phyloP scores from a whole-genome alignment of 2,329 filamentous ascomycete genomes.

The Penicillium crustosum region DNA sequence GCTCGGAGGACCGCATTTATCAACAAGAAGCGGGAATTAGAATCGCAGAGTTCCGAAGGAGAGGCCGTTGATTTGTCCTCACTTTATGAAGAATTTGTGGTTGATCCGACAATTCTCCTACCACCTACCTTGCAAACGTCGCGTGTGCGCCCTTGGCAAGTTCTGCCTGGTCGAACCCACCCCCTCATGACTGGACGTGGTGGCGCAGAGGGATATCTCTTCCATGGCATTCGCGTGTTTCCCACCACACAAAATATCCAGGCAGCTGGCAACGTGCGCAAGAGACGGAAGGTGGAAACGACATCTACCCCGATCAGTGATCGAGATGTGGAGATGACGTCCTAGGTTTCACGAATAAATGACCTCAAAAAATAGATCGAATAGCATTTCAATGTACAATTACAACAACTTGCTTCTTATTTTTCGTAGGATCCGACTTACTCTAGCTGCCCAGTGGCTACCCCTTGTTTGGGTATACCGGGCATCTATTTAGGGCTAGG shows the following conservation, averaged over 20 bases:
- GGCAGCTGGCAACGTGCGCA: conserved; percentile 69
- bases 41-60: conserved; percentile 16
- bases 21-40: conserved; percentile 35
- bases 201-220: conserved; percentile 85
- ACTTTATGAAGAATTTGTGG: conserved; percentile 68
- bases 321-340: conserved; percentile 34
- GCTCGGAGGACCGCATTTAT: conserved; percentile 72
- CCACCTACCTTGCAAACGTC: conserved; percentile 79
- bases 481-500: background rate
- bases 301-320: conserved; percentile 27
- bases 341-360: conserved; percentile 15
- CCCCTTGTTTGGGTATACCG: background rate
- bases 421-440: background rate
- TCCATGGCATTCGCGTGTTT: conserved; percentile 77
- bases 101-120: conserved; percentile 83
- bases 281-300: conserved; percentile 64
- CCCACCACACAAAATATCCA: conserved; percentile 78
- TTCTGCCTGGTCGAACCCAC: conserved; percentile 86
- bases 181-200: conserved; percentile 88
- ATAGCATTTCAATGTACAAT: conserved; percentile 16
- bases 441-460: background rate
- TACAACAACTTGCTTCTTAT: conserved; percentile 15
- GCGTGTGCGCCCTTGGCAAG: conserved; percentile 79
- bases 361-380: conserved; percentile 2
- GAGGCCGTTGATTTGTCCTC: conserved; percentile 24